Percentiles rank a stretch among this genome's conserved stretches.
These are phyloP conservation scores for Maudiozyma barnettii DNA, from an alignment of 805 yeast species.

Conservation along the genomic window DNA sequence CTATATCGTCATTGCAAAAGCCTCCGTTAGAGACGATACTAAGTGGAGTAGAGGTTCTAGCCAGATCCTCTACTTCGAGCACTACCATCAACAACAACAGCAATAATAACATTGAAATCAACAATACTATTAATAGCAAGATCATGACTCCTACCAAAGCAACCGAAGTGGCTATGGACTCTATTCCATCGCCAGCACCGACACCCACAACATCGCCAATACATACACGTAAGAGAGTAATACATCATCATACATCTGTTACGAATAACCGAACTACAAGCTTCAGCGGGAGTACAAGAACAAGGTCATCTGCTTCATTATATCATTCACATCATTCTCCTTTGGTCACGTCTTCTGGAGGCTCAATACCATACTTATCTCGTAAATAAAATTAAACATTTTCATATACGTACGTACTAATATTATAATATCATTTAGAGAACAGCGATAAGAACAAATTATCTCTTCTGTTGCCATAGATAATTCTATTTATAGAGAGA, in stretches of 20 bases:
- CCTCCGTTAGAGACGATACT: neutral
- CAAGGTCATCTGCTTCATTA: neutral
- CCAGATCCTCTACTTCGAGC: no score
- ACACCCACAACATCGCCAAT: neutral
- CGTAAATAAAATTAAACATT: neutral
- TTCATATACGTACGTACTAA: no score
- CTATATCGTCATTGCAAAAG: neutral
- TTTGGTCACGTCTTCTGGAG: neutral
- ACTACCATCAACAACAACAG: no score
- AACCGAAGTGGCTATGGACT: no score
- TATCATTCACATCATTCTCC: neutral
- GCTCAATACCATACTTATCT: conserved; percentile 1
- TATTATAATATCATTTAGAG: no score
- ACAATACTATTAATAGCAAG: no score
- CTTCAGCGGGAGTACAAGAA: neutral
- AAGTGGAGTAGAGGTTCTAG: neutral
- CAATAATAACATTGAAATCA: no score
- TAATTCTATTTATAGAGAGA: no score
- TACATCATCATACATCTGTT: neutral
- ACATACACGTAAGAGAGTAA: neutral
- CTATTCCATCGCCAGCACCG: neutral
- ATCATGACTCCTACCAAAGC: no score
- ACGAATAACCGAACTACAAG: neutral
- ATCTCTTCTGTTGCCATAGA: no score
- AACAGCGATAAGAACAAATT: no score